phyloP scores from a whole-genome alignment of 2,329 filamentous ascomycete genomes.

The Neonectria ditissima region DNA sequence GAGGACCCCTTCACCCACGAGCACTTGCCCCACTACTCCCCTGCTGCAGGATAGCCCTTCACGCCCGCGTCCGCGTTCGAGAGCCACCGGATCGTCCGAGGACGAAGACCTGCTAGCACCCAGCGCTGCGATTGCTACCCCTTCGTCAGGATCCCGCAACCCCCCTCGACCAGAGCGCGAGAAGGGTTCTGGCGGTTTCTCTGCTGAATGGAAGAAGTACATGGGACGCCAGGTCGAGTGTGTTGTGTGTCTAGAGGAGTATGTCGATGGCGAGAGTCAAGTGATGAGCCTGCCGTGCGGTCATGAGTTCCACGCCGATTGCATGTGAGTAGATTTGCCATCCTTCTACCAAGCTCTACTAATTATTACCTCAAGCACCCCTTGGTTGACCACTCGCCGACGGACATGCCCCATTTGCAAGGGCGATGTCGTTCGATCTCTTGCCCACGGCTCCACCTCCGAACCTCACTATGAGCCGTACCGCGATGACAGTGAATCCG shows the following conservation, averaged over 20 bases:
- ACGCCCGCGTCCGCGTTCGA: slow-evolving; percentile 70
- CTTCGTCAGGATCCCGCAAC: slow-evolving; percentile 49
- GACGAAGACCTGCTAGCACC: slow-evolving; percentile 59
- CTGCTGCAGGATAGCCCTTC: slow-evolving; percentile 73
- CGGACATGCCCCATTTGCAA: slow-evolving; percentile 99
- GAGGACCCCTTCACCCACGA: slow-evolving; percentile 71
- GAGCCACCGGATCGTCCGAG: slow-evolving; percentile 71
- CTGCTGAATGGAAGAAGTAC: slow-evolving; percentile 72
- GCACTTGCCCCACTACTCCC: slow-evolving; percentile 81
- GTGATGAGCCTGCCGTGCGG: slow-evolving; percentile 98
- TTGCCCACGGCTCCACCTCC: slow-evolving; percentile 67
- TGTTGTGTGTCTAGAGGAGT: slow-evolving; percentile 96
- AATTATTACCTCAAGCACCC: slow-evolving; percentile 75
- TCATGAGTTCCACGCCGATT: slow-evolving; percentile 97
- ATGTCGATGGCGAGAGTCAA: slow-evolving; percentile 90
- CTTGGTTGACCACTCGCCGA: slow-evolving; percentile 94
- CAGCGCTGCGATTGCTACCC: slow-evolving; percentile 56
- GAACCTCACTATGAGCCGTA: slow-evolving; percentile 67
- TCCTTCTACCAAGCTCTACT: slow-evolving; percentile 28
- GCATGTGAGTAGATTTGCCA: slow-evolving; percentile 80
- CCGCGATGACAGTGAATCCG: slow-evolving; percentile 60
- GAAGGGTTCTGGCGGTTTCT: slow-evolving; percentile 57
- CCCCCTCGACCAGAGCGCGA: slow-evolving; percentile 57
- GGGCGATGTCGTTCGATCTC: slow-evolving; percentile 86
- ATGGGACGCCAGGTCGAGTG: slow-evolving; percentile 84